phyloP scores from a whole-genome alignment of 2,329 filamentous ascomycete genomes.

The Dissoconium aciculare region DNA sequence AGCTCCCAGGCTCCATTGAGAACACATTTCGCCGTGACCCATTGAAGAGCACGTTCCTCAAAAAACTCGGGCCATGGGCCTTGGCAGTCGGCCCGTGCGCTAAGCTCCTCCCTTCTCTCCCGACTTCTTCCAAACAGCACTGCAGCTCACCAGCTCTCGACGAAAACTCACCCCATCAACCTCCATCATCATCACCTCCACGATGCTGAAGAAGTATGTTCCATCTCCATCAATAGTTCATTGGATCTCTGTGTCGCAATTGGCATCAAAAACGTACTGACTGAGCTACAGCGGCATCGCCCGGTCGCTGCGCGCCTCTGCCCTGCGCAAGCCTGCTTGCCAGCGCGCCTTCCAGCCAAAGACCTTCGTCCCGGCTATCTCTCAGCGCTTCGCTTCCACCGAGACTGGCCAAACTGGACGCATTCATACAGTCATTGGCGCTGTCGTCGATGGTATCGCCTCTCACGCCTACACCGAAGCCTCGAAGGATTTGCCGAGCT shows the following conservation, averaged over 20 bases:
- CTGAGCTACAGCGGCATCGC: constrained; percentile 44
- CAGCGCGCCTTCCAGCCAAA: constrained; percentile 43
- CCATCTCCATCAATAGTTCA: constrained; percentile 7
- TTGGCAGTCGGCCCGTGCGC: too few relatives aligned
- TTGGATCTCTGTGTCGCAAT: constrained; percentile 22
- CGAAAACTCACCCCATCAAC: constrained; percentile 2
- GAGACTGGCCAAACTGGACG: constrained; percentile 44
- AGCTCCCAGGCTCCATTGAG: too few relatives aligned
- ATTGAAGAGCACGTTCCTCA: too few relatives aligned
- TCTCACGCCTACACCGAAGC: constrained; percentile 28
- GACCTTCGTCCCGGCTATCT: constrained; percentile 43
- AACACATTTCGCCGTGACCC: too few relatives aligned
- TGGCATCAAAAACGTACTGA: constrained; percentile 16
- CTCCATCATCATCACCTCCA: constrained; percentile 45
- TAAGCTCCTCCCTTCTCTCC: too few relatives aligned
- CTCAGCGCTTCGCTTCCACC: constrained; percentile 48
- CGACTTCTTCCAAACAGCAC: constrained; percentile 1
- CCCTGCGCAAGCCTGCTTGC: constrained; percentile 42
- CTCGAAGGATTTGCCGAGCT: constrained; percentile 16
- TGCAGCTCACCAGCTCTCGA: not conserved
- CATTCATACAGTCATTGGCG: constrained; percentile 82
- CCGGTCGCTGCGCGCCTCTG: constrained; percentile 47
- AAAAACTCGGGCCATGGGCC: too few relatives aligned
- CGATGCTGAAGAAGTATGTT: constrained; percentile 73
- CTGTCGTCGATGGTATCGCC: constrained; percentile 96